A percentile compares a stretch with the other conserved stretches of the same genome.
Evolutionary conservation across 495 filamentous ascomycete genomes (phyloP).

Genomic region (Chaetomium cochliodes): DNA sequence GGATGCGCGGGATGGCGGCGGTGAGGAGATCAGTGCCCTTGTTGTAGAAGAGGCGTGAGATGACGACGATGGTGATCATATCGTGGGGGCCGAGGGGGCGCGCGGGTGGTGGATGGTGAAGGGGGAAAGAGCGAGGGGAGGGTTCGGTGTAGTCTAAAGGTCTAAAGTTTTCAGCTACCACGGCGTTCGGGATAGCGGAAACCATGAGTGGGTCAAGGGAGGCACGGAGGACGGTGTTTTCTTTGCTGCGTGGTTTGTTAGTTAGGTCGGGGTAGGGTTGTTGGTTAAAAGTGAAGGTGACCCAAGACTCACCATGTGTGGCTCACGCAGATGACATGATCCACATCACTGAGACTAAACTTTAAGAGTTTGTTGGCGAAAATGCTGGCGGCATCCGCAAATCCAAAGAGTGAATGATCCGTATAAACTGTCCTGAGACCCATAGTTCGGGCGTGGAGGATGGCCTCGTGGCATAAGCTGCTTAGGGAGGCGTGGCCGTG

Average conservation of each 20-base stretch:
- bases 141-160: slow-evolving; percentile 55
- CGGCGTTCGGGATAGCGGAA: slow-evolving; percentile 94
- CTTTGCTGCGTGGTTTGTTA: slow-evolving; percentile 62
- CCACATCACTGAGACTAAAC: slow-evolving; percentile 92
- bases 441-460: slow-evolving; percentile 95
- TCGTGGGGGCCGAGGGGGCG: slow-evolving; percentile 71
- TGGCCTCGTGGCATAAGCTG: slow-evolving; percentile 89
- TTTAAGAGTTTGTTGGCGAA: slow-evolving; percentile 95
- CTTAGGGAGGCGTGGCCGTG: slow-evolving; percentile 93
- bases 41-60: slow-evolving; percentile 97
- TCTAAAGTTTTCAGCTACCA: slow-evolving; percentile 93
- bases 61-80: slow-evolving; percentile 92
- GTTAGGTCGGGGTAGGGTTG: background rate
- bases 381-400: slow-evolving; percentile 94
- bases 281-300: background rate
- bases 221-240: slow-evolving; percentile 94
- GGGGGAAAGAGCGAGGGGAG: slow-evolving; percentile 16
- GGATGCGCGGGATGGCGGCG: slow-evolving; percentile 88
- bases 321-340: slow-evolving; percentile 96
- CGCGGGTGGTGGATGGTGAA: slow-evolving; percentile 35
- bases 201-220: slow-evolving; percentile 95
- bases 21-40: slow-evolving; percentile 96
- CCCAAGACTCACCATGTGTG: slow-evolving; percentile 76
- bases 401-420: slow-evolving; percentile 96
- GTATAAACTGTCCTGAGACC: slow-evolving; percentile 93